Base-by-base conservation (phyloP, 2,329 filamentous ascomycete genomes). In the Aulographum hederae region DNA sequence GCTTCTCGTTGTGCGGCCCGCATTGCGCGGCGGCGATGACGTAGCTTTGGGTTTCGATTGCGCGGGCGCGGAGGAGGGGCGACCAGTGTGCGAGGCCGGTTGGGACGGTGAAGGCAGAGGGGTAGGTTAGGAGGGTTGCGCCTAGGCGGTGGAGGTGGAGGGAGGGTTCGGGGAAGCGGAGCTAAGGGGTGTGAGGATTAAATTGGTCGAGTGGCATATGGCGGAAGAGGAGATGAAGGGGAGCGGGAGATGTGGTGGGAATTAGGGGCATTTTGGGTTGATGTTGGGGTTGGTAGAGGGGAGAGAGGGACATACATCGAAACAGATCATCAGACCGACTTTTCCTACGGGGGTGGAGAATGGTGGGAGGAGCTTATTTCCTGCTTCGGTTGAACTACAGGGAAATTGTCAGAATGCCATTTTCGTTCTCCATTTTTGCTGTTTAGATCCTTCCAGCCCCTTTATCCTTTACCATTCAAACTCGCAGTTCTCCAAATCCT, bases 51-150 rank as follows among this genome's bases (percentile, higher is more conserved):
- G 77, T 82, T 60, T 94, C 86, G 37, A 94, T 81, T 6, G 86
- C 86, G 29, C 86, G 63, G 3, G 81, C 73, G 18, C 79, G 63
- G 11, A 94, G 59, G 4, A 95, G 57, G 2, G 70, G 61, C 45
- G 82, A 73, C 86, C 86, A 95, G 54, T 94, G 86, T 2, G 79
- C 79, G 34, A 62, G 64, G 0, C 86, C 86, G 0, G 86, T 94
- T 1, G 77, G 72, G 0, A 91, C 66, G 0, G 85, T 93, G 47
- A 94, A 95, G 3, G 86, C 86, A 4, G 79, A 86, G 0, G 86
- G 86, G 47, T 86, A 94, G 1, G 81, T 72, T 31, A 94, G 59
- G 32, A 93, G 59, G 38, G 93, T 73, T 2, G 82, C 81, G 15
- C 66, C 61, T 34, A 70, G 67, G 5, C 67, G 57, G 18, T 69